A percentile compares a stretch with the other conserved stretches of the same genome.
phyloP scores from a whole-genome alignment of 345 rosid genomes.

The Erucastrum elatum region DNA sequence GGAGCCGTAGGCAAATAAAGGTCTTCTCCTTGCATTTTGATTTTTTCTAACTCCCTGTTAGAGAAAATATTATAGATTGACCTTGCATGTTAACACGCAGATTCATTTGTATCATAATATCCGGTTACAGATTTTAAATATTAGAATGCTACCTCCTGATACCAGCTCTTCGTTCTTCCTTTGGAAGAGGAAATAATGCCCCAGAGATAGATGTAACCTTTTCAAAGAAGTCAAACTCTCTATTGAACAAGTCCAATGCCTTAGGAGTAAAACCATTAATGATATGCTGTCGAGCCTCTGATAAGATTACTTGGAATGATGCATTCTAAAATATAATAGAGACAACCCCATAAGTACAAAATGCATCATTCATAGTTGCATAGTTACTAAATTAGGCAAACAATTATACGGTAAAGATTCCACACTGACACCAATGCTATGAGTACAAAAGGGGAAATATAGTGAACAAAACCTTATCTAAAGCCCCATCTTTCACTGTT shows the following conservation, averaged over 20 bases:
- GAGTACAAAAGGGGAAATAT: not conserved
- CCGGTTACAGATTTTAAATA: conserved; percentile 29
- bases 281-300: conserved; percentile 75
- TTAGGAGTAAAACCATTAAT: conserved; percentile 74
- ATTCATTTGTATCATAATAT: not conserved
- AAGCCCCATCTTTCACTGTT: conserved; percentile 56
- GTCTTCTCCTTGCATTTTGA: conserved; percentile 79
- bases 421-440: not conserved
- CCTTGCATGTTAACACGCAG: not conserved
- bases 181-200: conserved; percentile 61
- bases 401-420: conserved; percentile 3
- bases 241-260: conserved; percentile 74
- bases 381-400: not conserved
- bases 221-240: conserved; percentile 65
- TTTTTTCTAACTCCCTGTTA: conserved; percentile 87
- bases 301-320: conserved; percentile 71
- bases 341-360: conserved; percentile 3
- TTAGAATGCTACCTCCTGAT: conserved; percentile 59
- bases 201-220: conserved; percentile 89
- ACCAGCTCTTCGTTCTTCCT: conserved; percentile 85
- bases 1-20: conserved; percentile 97
- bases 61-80: conserved; percentile 14
- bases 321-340: conserved; percentile 50
- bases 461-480: conserved; percentile 52
- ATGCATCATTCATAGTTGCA: not conserved